Evolutionary conservation across 2,329 filamentous ascomycete genomes (phyloP).

Genomic region (Zymoseptoria ardabiliae): DNA sequence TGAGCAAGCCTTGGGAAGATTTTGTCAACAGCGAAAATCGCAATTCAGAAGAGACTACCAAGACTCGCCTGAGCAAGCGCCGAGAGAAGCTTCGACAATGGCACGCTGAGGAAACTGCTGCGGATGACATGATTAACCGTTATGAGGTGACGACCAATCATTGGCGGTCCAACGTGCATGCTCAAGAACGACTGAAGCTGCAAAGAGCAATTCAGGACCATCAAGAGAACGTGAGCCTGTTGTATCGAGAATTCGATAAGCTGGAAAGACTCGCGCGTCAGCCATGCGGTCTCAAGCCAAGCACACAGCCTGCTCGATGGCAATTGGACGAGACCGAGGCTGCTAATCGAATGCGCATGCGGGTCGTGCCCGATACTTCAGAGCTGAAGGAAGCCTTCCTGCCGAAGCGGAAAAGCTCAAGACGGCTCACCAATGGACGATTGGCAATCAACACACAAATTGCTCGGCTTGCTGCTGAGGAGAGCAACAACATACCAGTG

Average conservation of each 20-base stretch:
- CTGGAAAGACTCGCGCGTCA: constrained; percentile 72
- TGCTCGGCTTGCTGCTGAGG: constrained; percentile 23
- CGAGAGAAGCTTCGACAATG: constrained; percentile 77
- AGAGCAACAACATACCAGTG: constrained; percentile 17
- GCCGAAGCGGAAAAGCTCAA: constrained; percentile 68
- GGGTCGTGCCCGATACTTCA: constrained; percentile 71
- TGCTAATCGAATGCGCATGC: constrained; percentile 85
- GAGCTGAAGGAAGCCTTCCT: constrained; percentile 67
- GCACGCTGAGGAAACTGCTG: constrained; percentile 60
- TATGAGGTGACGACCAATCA: constrained; percentile 81
- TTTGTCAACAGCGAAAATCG: constrained; percentile 79
- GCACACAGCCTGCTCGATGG: constrained; percentile 60
- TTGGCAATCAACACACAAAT: constrained; percentile 26
- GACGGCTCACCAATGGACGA: constrained; percentile 34
- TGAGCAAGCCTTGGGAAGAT: constrained; percentile 79
- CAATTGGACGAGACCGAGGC: constrained; percentile 93
- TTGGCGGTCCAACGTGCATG: constrained; percentile 94
- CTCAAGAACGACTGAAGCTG: constrained; percentile 84
- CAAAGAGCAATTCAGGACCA: constrained; percentile 86
- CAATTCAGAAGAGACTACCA: constrained; percentile 68
- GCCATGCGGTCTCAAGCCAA: constrained; percentile 73
- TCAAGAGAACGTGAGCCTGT: constrained; percentile 77
- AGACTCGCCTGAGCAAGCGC: constrained; percentile 62
- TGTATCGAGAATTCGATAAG: constrained; percentile 66
- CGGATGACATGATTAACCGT: constrained; percentile 66